These are phyloP conservation scores for Lepidium aucheri DNA, from an alignment of 345 rosid genomes.

Conservation along the genomic window DNA sequence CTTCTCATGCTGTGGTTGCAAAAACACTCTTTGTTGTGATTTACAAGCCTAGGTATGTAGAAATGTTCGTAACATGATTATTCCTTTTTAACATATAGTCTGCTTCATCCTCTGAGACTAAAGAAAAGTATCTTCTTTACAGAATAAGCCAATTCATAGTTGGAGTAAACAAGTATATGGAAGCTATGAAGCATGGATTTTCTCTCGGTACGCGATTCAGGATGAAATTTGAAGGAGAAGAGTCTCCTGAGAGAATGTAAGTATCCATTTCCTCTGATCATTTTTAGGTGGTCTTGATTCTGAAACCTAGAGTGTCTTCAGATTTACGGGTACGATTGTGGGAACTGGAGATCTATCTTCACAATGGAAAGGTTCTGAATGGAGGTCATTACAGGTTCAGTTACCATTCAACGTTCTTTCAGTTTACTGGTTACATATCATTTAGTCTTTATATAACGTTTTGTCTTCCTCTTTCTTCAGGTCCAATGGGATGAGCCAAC, in stretches of 20 bases:
- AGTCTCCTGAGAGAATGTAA: conserved; percentile 68
- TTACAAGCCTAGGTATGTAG: conserved; percentile 64
- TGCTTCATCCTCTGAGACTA: neutral
- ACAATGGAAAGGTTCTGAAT: conserved; percentile 58
- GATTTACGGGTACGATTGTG: conserved; percentile 72
- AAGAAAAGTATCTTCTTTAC: neutral
- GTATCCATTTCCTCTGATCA: neutral
- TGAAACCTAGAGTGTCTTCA: conserved; percentile 15
- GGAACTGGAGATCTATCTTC: conserved; percentile 56
- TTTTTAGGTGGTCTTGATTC: neutral
- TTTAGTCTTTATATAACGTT: neutral
- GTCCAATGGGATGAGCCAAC: conserved; percentile 79
- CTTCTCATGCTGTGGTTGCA: conserved; percentile 57
- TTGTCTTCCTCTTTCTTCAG: neutral
- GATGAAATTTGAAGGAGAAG: conserved; percentile 84
- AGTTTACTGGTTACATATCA: neutral
- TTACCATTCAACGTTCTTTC: neutral
- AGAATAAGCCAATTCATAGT: conserved; percentile 73
- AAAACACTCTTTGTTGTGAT: conserved; percentile 55
- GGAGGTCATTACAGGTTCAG: conserved; percentile 75
- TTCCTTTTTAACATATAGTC: neutral
- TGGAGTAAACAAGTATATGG: conserved; percentile 56
- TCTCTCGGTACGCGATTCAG: conserved; percentile 58
- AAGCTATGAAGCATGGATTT: conserved; percentile 44
- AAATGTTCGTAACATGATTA: conserved; percentile 26